phyloP scores from a whole-genome alignment of 2,329 filamentous ascomycete species.

The Elsinoe perseae region DNA sequence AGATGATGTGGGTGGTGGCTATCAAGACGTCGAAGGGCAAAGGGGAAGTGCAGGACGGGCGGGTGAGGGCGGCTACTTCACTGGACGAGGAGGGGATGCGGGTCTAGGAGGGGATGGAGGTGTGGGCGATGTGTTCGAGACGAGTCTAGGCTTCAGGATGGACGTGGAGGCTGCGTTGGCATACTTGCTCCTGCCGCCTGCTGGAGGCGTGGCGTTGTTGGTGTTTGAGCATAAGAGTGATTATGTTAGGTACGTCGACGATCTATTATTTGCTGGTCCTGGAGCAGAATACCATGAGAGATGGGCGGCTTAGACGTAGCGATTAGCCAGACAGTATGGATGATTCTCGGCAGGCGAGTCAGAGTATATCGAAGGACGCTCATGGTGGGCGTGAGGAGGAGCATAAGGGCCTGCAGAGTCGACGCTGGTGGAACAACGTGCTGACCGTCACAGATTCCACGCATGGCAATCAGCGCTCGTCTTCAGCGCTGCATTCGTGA shows the following conservation, averaged over 20 bases:
- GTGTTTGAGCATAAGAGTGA: conserved; percentile 91
- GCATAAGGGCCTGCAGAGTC: no score
- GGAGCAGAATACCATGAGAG: no score
- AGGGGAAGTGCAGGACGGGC: conserved; percentile 19
- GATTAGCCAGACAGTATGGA: no score
- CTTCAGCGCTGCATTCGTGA: conserved; percentile 47
- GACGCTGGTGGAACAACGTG: background rate
- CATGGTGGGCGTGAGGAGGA: no score
- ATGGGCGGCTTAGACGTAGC: no score
- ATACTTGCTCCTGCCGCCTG: conserved; percentile 75
- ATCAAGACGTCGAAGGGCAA: conserved; percentile 21
- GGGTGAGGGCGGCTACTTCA: conserved; percentile 23
- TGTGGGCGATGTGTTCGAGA: conserved; percentile 74
- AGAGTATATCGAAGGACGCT: no score
- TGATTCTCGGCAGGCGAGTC: no score
- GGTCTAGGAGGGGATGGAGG: conserved; percentile 51
- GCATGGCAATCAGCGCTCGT: conserved; percentile 65
- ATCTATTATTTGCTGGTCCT: no score
- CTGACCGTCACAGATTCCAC: conserved; percentile 60
- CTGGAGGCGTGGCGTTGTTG: conserved; percentile 75
- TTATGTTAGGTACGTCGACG: conserved; percentile 72
- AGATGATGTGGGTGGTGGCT: conserved; percentile 26
- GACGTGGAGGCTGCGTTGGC: conserved; percentile 88
- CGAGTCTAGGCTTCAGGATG: conserved; percentile 74
- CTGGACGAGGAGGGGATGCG: conserved; percentile 31